Conservation (phyloP, 805 yeast species). For the Starmerella sp. region DNA sequence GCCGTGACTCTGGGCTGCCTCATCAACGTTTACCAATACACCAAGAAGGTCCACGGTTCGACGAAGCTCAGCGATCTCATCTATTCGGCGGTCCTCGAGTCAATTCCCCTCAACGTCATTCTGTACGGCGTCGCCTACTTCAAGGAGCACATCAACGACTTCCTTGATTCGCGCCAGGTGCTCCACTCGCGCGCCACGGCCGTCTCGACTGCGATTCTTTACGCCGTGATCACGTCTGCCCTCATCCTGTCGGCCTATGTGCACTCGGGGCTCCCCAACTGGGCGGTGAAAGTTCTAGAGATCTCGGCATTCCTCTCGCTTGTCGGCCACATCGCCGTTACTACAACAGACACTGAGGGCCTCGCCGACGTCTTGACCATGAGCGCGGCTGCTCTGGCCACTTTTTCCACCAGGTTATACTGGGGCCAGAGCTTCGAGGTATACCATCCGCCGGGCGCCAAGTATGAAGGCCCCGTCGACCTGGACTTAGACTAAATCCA, state of each 20-base stretch:
- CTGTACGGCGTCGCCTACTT: background rate
- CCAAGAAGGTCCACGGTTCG: background rate
- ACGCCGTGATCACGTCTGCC: background rate
- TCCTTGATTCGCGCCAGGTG: background rate
- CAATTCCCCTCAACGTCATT: background rate
- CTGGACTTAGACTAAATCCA: background rate
- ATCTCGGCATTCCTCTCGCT: background rate
- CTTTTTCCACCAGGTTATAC: background rate
- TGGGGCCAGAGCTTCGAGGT: slow-evolving; percentile 5
- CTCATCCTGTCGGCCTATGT: background rate
- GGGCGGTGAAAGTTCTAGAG: background rate
- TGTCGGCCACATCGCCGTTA: background rate
- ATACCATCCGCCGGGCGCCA: background rate
- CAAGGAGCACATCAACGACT: background rate
- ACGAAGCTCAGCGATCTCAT: background rate
- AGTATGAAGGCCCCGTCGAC: background rate
- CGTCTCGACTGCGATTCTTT: background rate
- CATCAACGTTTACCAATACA: background rate
- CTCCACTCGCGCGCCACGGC: background rate
- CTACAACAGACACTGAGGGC: background rate
- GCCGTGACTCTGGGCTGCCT: background rate
- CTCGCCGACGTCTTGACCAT: background rate
- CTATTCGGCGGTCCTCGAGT: background rate
- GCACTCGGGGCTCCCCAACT: background rate
- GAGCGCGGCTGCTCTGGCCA: background rate